phyloP scores from a whole-genome alignment of 805 yeast species.

The Geotrichum ghanense region DNA sequence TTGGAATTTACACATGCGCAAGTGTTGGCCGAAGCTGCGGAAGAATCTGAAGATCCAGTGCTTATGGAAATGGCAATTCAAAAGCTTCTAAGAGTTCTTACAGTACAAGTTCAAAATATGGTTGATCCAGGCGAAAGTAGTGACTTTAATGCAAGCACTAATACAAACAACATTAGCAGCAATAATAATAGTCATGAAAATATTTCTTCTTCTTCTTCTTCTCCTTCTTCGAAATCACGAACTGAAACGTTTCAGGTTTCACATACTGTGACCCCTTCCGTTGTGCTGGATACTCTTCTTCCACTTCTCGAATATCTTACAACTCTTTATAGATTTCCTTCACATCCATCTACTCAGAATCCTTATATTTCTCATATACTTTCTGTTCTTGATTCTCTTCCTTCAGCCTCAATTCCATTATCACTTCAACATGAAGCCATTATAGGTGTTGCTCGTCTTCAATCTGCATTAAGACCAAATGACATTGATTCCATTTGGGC shows the following conservation, averaged over 20 bases:
- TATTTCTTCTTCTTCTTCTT: neutral
- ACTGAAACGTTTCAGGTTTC: neutral
- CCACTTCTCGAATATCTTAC: neutral
- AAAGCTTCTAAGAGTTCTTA: constrained; percentile 11
- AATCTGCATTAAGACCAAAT: neutral
- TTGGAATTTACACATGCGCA: constrained; percentile 16
- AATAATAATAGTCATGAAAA: neutral
- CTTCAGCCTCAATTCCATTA: neutral
- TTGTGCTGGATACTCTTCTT: constrained; percentile 4
- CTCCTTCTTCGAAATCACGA: neutral
- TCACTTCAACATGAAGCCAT: neutral
- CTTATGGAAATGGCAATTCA: constrained; percentile 8
- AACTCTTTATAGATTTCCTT: neutral
- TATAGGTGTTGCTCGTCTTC: neutral
- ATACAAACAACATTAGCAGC: constrained; percentile 2
- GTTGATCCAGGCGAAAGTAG: constrained; percentile 5
- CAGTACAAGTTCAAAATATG: constrained; percentile 9
- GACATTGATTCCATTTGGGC: neutral
- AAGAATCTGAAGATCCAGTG: constrained; percentile 9
- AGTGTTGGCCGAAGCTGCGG: constrained; percentile 15
- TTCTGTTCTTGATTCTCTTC: neutral
- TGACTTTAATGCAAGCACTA: constrained; percentile 6
- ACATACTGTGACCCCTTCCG: neutral
- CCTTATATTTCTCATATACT: neutral
- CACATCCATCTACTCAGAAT: neutral